Evolutionary conservation across 306 rosid species (phyloP).

Genomic region (Dalbergia cultrata): DNA sequence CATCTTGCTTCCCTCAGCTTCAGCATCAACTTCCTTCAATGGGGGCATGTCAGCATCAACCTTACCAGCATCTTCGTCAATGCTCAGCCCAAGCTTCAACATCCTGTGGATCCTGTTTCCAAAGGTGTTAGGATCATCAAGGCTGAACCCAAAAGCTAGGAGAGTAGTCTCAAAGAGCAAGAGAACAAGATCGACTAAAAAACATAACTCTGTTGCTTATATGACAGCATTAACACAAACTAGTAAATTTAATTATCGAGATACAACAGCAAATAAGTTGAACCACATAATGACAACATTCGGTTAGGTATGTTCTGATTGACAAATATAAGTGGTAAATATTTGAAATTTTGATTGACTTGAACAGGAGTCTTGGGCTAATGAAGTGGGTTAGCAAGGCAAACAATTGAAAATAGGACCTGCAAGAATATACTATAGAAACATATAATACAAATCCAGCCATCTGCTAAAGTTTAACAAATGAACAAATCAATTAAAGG

Average conservation of each 20-base stretch:
- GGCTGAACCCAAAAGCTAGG: too few relatives aligned
- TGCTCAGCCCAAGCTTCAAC: too few relatives aligned
- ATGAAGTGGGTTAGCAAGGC: background rate
- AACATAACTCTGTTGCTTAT: constrained; percentile 8
- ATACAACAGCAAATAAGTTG: background rate
- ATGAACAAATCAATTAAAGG: background rate
- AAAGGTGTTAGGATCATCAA: too few relatives aligned
- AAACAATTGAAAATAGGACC: constrained; percentile 7
- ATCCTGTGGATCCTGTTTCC: too few relatives aligned
- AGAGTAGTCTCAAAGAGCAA: too few relatives aligned
- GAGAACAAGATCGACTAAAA: background rate
- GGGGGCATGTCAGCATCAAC: too few relatives aligned
- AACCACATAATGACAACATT: constrained; percentile 6
- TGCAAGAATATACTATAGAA: background rate
- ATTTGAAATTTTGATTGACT: constrained; percentile 1
- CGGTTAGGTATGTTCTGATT: background rate
- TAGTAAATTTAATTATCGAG: background rate
- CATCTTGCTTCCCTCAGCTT: too few relatives aligned
- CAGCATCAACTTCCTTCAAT: too few relatives aligned
- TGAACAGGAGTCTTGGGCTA: background rate
- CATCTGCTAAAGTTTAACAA: background rate
- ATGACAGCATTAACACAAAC: constrained; percentile 9
- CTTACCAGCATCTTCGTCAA: too few relatives aligned
- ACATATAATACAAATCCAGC: background rate
- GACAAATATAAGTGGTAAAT: background rate